Evolutionary conservation across 768 basidiomycete species (phyloP), one percentile per base, ranked within the genome.

Genomic region (Boletus rubescentipes): DNA sequence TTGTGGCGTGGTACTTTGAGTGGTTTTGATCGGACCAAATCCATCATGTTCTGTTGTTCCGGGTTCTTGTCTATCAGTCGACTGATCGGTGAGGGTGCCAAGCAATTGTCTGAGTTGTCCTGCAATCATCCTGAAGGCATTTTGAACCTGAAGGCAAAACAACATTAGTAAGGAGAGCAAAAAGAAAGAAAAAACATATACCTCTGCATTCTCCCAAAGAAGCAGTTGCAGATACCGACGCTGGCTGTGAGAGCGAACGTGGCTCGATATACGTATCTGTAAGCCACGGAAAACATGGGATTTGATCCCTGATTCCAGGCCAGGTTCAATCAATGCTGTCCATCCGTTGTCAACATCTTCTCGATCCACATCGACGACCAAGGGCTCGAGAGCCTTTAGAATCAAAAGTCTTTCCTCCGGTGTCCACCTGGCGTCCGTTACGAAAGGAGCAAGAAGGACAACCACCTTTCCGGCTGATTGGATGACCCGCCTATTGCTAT

Each of bases 151-250:
- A 31, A 18, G 41, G 44, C 14, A 51, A 30, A 18, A 35, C 16
- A 30, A 20, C n/a, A 46, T 52, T 5, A 50, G 18, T 2, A 30
- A 20, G 35, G 32, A 38, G n/a, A 44, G 31, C 41, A 9, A 31
- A 15, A 11, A 37, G 35, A 26, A 18, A 36, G 26, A 29, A 15
- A 21, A 40, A 18, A 30, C 35, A 75, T 82, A 63, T 59, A 93
- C 92, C 60, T 91, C 89, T 40, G 75, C 62, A 54, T 80, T 82
- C 54, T 82, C 82, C 83, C 91, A 92, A 23, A 93, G 67, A 9
- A 79, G 66, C 29, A 75, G 73, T 45, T 88, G 80, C 21, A 92
- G 71, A 37, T 70, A 72, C 65, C 52, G 77, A 72, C 38, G 67
- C 47, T 35, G 61, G 53, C 49, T 36, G 46, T 46, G 15, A 46